Evolutionary conservation across 139 green algal genomes (phyloP).

Genomic region (Zygnema cylindricum): DNA sequence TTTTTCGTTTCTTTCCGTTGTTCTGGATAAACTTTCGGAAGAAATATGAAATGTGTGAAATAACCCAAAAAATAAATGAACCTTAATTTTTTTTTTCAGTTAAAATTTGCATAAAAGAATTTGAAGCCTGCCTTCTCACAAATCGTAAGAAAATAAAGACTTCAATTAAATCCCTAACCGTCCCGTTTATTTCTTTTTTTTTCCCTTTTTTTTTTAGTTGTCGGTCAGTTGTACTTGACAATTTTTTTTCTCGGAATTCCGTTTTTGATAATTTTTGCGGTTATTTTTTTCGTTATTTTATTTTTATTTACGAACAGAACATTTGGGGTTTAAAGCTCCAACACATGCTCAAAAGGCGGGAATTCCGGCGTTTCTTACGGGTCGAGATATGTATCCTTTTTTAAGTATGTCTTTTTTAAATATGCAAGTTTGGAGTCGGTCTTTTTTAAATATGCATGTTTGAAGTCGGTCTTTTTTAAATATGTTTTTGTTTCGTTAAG

Average conservation of each 20-base stretch:
- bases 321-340: conserved; percentile 48
- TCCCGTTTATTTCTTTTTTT: too few species aligned
- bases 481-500: not conserved
- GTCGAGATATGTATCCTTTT: conserved; percentile 41
- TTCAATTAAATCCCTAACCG: too few species aligned
- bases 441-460: not conserved
- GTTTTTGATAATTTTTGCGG: not conserved
- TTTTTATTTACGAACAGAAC: not conserved
- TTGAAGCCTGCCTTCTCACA: not conserved
- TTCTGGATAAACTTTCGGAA: too few species aligned
- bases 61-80: not conserved
- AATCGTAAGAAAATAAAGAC: too few species aligned
- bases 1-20: too few species aligned
- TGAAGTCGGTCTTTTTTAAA: not conserved
- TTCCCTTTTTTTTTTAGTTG: too few species aligned
- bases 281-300: too few species aligned
- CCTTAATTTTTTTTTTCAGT: not conserved
- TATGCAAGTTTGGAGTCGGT: not conserved
- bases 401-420: not conserved
- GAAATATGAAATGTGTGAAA: not conserved
- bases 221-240: too few species aligned
- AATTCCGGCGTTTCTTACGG: conserved; percentile 46
- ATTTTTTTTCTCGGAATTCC: not conserved
- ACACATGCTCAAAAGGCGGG: conserved; percentile 48
- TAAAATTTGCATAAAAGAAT: not conserved